These are phyloP conservation scores for Alternaria sp. DNA, from an alignment of 2,329 filamentous ascomycete genomes.

Conservation along the genomic window DNA sequence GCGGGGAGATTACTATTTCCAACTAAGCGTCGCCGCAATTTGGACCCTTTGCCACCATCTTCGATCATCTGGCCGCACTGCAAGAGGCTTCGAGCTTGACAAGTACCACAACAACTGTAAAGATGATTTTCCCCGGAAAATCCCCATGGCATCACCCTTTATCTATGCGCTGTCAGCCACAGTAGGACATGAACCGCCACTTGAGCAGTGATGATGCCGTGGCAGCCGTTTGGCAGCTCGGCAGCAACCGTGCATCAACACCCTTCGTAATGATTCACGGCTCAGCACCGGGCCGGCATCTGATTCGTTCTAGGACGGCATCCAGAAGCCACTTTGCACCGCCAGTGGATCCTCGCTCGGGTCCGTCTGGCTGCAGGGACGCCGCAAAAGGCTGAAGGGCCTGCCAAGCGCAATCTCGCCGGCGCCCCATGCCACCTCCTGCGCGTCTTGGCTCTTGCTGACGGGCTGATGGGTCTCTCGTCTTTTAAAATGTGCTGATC, in stretches of 20 bases:
- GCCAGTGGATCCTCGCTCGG: conserved; percentile 24
- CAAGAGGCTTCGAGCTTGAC: not conserved
- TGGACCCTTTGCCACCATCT: conserved; percentile 9
- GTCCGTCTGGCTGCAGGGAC: conserved; percentile 20
- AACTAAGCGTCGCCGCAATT: conserved; percentile 6
- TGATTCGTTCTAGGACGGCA: conserved; percentile 12
- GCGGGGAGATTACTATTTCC: conserved; percentile 11
- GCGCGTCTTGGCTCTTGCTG: conserved; percentile 33
- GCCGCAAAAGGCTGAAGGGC: conserved; percentile 25
- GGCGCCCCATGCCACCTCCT: conserved; percentile 27
- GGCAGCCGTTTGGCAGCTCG: conserved; percentile 9
- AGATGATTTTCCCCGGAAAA: not conserved
- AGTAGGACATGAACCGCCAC: not conserved
- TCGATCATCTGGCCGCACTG: not conserved
- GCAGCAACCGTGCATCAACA: conserved; percentile 7
- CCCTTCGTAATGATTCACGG: conserved; percentile 3
- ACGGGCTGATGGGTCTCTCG: conserved; percentile 23
- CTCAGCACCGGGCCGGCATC: conserved; percentile 5
- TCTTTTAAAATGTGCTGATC: conserved; percentile 36
- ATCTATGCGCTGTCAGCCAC: not conserved
- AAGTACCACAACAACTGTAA: not conserved
- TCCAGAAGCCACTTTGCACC: conserved; percentile 18
- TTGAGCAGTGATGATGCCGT: conserved; percentile 8
- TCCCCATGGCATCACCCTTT: not conserved
- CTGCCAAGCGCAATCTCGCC: conserved; percentile 39